Evolutionary conservation across 495 filamentous ascomycete species (phyloP).

Genomic region (Parmelia sp.): DNA sequence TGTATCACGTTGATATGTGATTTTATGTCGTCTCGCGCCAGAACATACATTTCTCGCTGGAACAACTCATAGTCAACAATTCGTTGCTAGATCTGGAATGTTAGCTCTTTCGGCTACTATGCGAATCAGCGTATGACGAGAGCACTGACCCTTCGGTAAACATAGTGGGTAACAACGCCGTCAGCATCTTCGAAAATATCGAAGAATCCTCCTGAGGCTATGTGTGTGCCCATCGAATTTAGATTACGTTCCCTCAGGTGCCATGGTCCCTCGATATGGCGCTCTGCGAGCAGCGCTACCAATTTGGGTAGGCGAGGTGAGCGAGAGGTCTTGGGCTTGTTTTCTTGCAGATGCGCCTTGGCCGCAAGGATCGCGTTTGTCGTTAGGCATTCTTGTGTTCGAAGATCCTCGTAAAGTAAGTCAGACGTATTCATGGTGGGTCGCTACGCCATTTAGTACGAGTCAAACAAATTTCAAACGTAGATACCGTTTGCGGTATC

Average conservation of each 20-base stretch:
- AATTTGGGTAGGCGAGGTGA: not conserved
- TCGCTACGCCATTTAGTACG: too few relatives aligned
- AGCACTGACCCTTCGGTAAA: constrained; percentile 1
- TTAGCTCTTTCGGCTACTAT: not conserved
- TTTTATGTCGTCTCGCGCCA: not conserved
- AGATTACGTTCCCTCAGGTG: not conserved
- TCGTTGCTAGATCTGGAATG: not conserved
- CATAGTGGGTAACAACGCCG: not conserved
- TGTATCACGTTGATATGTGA: constrained; percentile 1
- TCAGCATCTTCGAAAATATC: not conserved
- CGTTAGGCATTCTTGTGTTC: too few relatives aligned
- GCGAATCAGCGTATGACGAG: not conserved
- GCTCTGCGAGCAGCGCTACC: not conserved
- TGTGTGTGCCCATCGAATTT: not conserved
- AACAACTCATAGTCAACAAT: not conserved
- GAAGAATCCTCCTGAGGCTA: not conserved
- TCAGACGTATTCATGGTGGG: too few relatives aligned
- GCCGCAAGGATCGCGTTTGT: not conserved
- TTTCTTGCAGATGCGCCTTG: not conserved
- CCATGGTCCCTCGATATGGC: not conserved
- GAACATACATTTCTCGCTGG: not conserved
- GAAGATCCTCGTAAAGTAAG: too few relatives aligned
- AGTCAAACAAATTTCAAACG: too few relatives aligned
- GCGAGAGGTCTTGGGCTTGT: not conserved
- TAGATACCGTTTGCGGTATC: too few relatives aligned